Conservation (phyloP, 495 filamentous ascomycete species). For the Terfezia boudieri region DNA sequence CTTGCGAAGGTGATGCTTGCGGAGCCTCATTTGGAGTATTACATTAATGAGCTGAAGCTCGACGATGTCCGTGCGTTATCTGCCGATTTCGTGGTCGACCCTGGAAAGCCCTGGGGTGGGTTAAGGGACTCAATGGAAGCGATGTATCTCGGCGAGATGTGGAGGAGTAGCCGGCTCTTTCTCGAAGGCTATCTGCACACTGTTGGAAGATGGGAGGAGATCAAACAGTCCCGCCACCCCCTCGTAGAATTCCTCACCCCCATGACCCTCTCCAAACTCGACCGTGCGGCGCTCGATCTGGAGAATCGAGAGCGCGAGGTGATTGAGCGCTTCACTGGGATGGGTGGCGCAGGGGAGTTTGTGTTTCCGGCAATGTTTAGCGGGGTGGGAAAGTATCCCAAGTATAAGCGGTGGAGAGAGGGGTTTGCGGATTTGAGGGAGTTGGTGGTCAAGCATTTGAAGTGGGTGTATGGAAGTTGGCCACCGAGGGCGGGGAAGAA, state of each 20-base stretch:
- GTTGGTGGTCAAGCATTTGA: constrained; percentile 56
- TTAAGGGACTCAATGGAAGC: constrained; percentile 36
- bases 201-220: constrained; percentile 65
- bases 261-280: constrained; percentile 53
- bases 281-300: constrained; percentile 61
- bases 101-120: neutral
- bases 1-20: constrained; percentile 21
- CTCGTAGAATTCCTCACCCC: constrained; percentile 45
- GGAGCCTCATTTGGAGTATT: constrained; percentile 48
- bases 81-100: constrained; percentile 57
- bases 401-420: constrained; percentile 58
- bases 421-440: constrained; percentile 52
- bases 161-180: constrained; percentile 63
- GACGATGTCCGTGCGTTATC: constrained; percentile 44
- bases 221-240: constrained; percentile 34
- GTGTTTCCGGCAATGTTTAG: constrained; percentile 80
- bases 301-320: constrained; percentile 43
- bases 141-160: constrained; percentile 63
- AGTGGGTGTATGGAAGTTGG: constrained; percentile 71
- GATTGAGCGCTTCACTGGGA: constrained; percentile 5
- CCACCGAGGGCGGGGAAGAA: constrained; percentile 54
- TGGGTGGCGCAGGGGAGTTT: constrained; percentile 25
- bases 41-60: constrained; percentile 50
- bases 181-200: constrained; percentile 81
- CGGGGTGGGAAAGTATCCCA: constrained; percentile 30